A percentile compares a stretch with the other conserved stretches of the same genome.
These are phyloP conservation scores for Ramaria sp. DNA, from an alignment of 768 basidiomycete genomes.

Conservation along the genomic window DNA sequence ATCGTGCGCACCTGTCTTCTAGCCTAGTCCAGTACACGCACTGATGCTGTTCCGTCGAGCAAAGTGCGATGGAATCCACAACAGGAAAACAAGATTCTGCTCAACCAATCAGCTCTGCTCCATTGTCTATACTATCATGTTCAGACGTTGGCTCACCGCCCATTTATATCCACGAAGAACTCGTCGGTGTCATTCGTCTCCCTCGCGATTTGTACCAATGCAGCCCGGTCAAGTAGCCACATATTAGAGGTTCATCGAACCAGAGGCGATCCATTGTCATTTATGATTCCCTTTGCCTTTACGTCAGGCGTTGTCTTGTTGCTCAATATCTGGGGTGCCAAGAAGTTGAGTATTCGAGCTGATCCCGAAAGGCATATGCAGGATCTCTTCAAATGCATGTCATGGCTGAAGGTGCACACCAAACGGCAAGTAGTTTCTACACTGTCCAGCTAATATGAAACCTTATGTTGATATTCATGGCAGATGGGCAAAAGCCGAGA, in stretches of 20 bases:
- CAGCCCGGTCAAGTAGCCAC: slow-evolving; percentile 65
- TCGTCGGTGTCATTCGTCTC: slow-evolving; percentile 47
- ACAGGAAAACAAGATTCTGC: slow-evolving; percentile 20
- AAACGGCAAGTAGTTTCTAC: too few species aligned
- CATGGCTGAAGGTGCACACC: slow-evolving; percentile 29
- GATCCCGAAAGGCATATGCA: slow-evolving; percentile 42
- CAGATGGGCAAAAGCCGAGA: too few species aligned
- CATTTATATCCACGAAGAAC: slow-evolving; percentile 20
- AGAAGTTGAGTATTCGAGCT: slow-evolving; percentile 32
- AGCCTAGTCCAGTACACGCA: too few species aligned
- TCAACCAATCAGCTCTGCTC: too few species aligned
- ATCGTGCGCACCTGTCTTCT: slow-evolving; percentile 27
- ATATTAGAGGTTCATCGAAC: slow-evolving; percentile 48
- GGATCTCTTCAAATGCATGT: slow-evolving; percentile 49
- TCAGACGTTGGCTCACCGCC: too few species aligned
- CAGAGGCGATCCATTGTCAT: slow-evolving; percentile 22
- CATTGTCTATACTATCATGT: too few species aligned
- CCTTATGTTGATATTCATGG: too few species aligned
- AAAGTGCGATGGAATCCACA: too few species aligned
- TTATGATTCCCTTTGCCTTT: slow-evolving; percentile 31
- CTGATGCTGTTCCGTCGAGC: neutral
- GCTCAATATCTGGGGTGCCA: slow-evolving; percentile 56
- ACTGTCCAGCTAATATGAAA: too few species aligned
- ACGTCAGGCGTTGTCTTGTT: slow-evolving; percentile 46
- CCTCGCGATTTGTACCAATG: slow-evolving; percentile 72